Percentiles rank a stretch among this genome's conserved stretches.
Conservation (phyloP, 768 basidiomycete genomes). For the Clavaria fumosa region DNA sequence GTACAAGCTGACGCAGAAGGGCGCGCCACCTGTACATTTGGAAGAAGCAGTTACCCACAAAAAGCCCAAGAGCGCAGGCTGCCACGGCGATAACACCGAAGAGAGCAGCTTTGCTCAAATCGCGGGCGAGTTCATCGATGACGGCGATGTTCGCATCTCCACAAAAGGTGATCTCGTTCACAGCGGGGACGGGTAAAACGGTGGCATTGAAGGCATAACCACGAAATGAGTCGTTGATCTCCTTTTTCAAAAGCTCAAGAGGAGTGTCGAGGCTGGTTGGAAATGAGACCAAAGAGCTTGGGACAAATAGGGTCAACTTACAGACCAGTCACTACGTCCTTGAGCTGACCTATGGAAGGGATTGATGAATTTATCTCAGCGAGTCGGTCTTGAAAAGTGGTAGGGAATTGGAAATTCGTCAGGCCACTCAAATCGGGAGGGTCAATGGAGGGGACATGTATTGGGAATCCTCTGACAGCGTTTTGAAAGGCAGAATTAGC, state of each 20-base stretch:
- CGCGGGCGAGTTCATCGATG: slow-evolving; percentile 70
- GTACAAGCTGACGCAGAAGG: slow-evolving; percentile 47
- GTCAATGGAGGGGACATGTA: slow-evolving; percentile 54
- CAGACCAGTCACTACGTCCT: slow-evolving; percentile 51
- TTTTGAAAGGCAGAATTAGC: slow-evolving; percentile 55
- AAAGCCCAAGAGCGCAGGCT: slow-evolving; percentile 52
- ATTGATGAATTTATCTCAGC: slow-evolving; percentile 66
- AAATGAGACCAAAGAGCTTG: slow-evolving; percentile 1
- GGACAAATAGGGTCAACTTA: slow-evolving; percentile 22
- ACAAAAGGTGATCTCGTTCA: slow-evolving; percentile 63
- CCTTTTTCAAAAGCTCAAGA: slow-evolving; percentile 74
- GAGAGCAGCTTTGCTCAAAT: slow-evolving; percentile 65
- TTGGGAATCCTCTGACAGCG: slow-evolving; percentile 57
- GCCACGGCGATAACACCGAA: slow-evolving; percentile 68
- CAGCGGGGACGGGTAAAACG: slow-evolving; percentile 60
- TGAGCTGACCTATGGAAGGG: slow-evolving; percentile 64
- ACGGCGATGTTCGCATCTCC: slow-evolving; percentile 62
- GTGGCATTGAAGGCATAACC: slow-evolving; percentile 59
- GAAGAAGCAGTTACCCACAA: slow-evolving; percentile 57
- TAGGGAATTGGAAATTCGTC: slow-evolving; percentile 66
- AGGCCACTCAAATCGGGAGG: slow-evolving; percentile 63
- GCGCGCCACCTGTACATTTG: slow-evolving; percentile 85
- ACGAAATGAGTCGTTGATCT: slow-evolving; percentile 77
- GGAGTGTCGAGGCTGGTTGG: slow-evolving; percentile 57
- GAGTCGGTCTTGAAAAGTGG: slow-evolving; percentile 57